phyloP scores from a whole-genome alignment of 331 rosid genomes.

The Prunus yedoensis region DNA sequence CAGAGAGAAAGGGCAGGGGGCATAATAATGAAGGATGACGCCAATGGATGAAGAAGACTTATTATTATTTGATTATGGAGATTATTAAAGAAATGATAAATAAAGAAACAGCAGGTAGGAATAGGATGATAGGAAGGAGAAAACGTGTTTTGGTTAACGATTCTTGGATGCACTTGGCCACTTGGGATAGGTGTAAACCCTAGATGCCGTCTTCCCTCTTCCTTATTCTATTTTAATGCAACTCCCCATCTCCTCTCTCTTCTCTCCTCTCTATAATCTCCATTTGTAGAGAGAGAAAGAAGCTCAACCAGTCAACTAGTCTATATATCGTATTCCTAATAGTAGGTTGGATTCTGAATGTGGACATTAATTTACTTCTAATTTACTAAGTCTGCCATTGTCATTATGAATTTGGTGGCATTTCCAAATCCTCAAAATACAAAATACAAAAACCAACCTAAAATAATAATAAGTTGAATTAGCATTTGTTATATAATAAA shows the following conservation, averaged over 20 bases:
- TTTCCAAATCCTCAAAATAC: not conserved
- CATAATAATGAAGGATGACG: conserved; percentile 15
- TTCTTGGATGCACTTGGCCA: conserved; percentile 26
- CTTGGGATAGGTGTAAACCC: conserved; percentile 24
- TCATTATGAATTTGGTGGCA: not conserved
- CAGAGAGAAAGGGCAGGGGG: not conserved
- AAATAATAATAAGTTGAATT: too few relatives aligned
- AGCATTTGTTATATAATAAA: too few relatives aligned
- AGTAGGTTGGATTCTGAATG: not conserved
- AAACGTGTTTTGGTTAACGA: conserved; percentile 43
- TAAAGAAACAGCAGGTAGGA: not conserved
- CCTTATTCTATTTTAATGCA: not conserved
- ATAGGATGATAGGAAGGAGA: not conserved
- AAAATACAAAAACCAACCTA: not conserved
- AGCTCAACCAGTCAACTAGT: conserved; percentile 30
- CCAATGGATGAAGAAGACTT: not conserved
- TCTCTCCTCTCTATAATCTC: not conserved
- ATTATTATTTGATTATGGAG: too few relatives aligned
- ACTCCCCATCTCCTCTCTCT: not conserved
- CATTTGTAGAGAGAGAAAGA: not conserved
- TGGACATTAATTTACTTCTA: not conserved
- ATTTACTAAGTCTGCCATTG: conserved; percentile 26
- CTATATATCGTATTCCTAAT: not conserved
- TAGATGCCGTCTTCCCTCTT: conserved; percentile 10
- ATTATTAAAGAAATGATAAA: not conserved